These are phyloP conservation scores for Aspergillus terreus DNA, from an alignment of 2,329 filamentous ascomycete species.

Conservation along the genomic window DNA sequence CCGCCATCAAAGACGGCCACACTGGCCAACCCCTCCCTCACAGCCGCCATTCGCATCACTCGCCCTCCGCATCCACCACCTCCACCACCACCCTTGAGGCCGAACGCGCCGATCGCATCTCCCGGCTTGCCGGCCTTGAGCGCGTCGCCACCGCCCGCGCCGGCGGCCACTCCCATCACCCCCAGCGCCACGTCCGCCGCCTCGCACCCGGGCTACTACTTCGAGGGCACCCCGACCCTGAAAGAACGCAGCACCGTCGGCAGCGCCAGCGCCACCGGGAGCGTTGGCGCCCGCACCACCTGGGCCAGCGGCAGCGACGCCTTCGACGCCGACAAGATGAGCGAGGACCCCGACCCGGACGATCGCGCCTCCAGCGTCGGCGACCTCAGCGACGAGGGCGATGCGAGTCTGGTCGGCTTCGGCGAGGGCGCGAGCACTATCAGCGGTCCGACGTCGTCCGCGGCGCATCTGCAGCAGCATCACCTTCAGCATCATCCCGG, in stretches of 20 bases:
- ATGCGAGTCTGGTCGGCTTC: conserved; percentile 81
- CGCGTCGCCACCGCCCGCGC: conserved; percentile 74
- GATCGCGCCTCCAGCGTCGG: conserved; percentile 63
- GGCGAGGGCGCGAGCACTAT: conserved; percentile 88
- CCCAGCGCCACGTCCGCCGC: conserved; percentile 33
- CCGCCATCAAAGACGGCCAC: conserved; percentile 94
- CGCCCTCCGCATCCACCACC: conserved; percentile 53
- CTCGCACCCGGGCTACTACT: conserved; percentile 62
- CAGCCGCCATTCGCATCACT: conserved; percentile 51
- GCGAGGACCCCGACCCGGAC: conserved; percentile 67
- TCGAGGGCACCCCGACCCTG: conserved; percentile 70
- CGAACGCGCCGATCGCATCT: conserved; percentile 92
- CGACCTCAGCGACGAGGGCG: conserved; percentile 80
- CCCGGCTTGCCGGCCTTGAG: conserved; percentile 86
- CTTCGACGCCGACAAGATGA: conserved; percentile 54
- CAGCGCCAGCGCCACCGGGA: conserved; percentile 77
- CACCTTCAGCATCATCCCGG: conserved; percentile 42
- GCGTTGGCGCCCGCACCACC: conserved; percentile 64
- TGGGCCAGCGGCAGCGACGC: conserved; percentile 64
- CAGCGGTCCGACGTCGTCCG: conserved; percentile 64
- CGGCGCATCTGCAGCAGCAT: background rate
- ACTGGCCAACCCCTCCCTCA: conserved; percentile 70
- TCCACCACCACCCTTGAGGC: conserved; percentile 77
- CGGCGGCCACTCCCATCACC: conserved; percentile 26
- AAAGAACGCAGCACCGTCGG: conserved; percentile 86